phyloP scores from a whole-genome alignment of 2,329 filamentous ascomycete species.

The Penicillium sp. region DNA sequence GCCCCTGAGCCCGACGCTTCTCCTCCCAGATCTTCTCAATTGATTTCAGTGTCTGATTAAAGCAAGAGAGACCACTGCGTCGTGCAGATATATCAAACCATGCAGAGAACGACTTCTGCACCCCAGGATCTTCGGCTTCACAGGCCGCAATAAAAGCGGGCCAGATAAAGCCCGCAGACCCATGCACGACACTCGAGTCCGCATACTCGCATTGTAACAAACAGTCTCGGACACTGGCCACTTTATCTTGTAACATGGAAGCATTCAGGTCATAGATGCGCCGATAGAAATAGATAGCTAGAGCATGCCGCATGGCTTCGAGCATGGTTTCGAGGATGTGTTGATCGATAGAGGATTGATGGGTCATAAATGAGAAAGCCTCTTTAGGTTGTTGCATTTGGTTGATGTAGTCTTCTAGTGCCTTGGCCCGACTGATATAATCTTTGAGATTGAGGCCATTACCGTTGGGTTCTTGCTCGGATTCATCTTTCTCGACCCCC shows the following conservation, averaged over 20 bases:
- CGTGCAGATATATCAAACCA: constrained; percentile 35
- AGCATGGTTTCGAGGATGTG: constrained; percentile 33
- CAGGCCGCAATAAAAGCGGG: constrained; percentile 48
- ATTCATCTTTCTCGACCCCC: constrained; percentile 43
- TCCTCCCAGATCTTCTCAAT: constrained; percentile 34
- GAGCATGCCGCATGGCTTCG: constrained; percentile 44
- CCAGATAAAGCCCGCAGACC: constrained; percentile 45
- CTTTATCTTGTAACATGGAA: constrained; percentile 42
- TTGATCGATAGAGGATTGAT: constrained; percentile 11
- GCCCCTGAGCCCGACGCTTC: constrained; percentile 15
- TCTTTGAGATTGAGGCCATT: constrained; percentile 17
- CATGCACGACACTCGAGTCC: constrained; percentile 34
- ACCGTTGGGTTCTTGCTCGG: constrained; percentile 19
- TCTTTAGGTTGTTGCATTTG: constrained; percentile 8
- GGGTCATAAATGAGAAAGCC: constrained; percentile 19
- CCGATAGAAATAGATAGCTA: constrained; percentile 51
- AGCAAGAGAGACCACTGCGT: constrained; percentile 35
- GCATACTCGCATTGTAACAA: constrained; percentile 37
- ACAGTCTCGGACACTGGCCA: constrained; percentile 38
- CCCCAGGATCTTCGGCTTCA: constrained; percentile 39
- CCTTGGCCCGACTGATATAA: constrained; percentile 12
- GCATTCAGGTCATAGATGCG: constrained; percentile 45
- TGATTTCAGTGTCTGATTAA: constrained; percentile 26
- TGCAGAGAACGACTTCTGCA: constrained; percentile 36
- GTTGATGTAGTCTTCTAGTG: constrained; percentile 7